These are phyloP conservation scores for Pigoraptor vietnamica DNA, from an alignment of 78 protist species.

Conservation along the genomic window DNA sequence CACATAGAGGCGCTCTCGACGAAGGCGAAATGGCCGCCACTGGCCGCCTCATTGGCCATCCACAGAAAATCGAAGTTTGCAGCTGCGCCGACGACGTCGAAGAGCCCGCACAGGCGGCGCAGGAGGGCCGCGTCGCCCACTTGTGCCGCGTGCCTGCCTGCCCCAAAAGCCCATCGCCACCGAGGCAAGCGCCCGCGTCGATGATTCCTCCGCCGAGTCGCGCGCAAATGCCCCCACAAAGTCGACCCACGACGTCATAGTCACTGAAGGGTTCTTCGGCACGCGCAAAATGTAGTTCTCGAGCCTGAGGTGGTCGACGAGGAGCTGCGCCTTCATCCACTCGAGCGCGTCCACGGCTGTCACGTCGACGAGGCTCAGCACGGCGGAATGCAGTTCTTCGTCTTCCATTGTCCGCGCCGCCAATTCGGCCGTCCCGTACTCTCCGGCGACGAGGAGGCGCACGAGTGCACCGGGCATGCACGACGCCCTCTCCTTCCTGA, in stretches of 20 bases:
- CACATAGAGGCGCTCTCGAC: no score
- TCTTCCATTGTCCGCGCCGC: no score
- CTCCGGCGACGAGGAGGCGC: no score
- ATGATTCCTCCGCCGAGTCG: not conserved
- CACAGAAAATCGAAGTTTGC: not conserved
- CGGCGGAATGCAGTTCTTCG: no score
- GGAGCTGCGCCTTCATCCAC: not conserved
- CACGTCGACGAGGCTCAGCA: no score
- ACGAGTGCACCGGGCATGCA: no score
- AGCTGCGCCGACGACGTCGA: not conserved
- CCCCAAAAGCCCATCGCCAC: not conserved
- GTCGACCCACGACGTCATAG: not conserved
- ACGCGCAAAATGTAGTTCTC: no score
- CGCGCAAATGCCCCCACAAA: not conserved
- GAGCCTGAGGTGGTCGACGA: not conserved
- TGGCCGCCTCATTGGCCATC: not conserved
- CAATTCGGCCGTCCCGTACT: no score
- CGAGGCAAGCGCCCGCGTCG: not conserved
- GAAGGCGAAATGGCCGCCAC: not conserved
- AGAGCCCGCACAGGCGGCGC: not conserved
- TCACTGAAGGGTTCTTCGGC: no score
- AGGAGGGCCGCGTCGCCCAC: not conserved
- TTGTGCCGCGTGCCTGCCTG: not conserved
- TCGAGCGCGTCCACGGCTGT: no score
- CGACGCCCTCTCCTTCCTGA: not conserved